Percentiles rank a stretch among this genome's conserved stretches.
Evolutionary conservation across 345 rosid species (phyloP).

Genomic region (Aquilaria sinensis): DNA sequence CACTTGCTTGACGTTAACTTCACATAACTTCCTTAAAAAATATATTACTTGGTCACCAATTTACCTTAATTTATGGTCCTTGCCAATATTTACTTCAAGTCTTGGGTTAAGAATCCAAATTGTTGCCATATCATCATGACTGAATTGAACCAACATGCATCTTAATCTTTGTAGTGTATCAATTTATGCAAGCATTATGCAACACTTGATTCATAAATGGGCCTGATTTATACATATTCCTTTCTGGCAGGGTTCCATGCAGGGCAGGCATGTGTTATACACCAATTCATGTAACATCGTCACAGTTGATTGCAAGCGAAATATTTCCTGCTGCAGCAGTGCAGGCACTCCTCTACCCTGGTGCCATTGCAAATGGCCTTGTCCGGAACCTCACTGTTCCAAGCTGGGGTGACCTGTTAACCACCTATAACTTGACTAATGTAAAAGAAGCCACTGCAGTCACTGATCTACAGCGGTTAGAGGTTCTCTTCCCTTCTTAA

Average conservation of each 20-base stretch:
- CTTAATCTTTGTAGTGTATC: too few species aligned
- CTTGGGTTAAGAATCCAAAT: too few species aligned
- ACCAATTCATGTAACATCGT: conserved; percentile 88
- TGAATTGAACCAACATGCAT: too few species aligned
- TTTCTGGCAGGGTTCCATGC: conserved; percentile 63
- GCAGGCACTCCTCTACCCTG: conserved; percentile 80
- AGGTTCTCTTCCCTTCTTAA: conserved; percentile 39
- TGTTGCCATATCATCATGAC: too few species aligned
- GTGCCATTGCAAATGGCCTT: conserved; percentile 64
- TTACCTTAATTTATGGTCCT: too few species aligned
- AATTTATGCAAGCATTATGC: too few species aligned
- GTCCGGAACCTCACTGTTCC: conserved; percentile 54
- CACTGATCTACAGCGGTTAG: conserved; percentile 83
- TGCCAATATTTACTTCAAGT: too few species aligned
- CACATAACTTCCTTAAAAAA: too few species aligned
- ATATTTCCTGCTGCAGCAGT: conserved; percentile 76
- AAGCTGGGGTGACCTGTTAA: conserved; percentile 62
- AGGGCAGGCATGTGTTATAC: conserved; percentile 87
- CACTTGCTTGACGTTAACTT: too few species aligned
- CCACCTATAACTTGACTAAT: conserved; percentile 60
- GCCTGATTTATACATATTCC: conserved; percentile 3
- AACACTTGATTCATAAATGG: not conserved
- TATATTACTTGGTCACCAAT: too few species aligned
- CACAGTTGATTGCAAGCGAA: conserved; percentile 91
- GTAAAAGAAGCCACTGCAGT: conserved; percentile 68